Percentiles rank a stretch among this genome's conserved stretches.
Conservation (phyloP, 179 eudicot genomes). For the Silene coronaria region DNA sequence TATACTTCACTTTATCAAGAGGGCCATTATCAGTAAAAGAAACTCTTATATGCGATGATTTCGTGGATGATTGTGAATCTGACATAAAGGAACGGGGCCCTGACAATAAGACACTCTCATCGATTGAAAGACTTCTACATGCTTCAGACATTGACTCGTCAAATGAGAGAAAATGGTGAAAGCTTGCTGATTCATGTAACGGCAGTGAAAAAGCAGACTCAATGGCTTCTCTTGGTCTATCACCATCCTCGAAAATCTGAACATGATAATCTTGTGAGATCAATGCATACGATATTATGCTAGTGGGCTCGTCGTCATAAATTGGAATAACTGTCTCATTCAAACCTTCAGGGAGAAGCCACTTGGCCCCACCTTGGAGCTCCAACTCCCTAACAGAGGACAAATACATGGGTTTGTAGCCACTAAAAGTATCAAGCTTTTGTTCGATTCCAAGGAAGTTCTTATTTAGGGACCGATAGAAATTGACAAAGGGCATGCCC, state of each 20-base stretch:
- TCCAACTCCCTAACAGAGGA: slow-evolving; percentile 62
- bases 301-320: slow-evolving; percentile 94
- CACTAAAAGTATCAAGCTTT: slow-evolving; percentile 59
- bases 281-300: slow-evolving; percentile 81
- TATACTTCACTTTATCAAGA: slow-evolving; percentile 66
- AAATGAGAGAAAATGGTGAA: slow-evolving; percentile 43
- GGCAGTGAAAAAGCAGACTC: slow-evolving; percentile 54
- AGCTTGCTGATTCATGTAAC: slow-evolving; percentile 41
- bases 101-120: slow-evolving; percentile 54
- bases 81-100: slow-evolving; percentile 47
- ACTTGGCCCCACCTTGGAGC: slow-evolving; percentile 64
- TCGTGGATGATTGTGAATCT: slow-evolving; percentile 53
- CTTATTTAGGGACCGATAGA: slow-evolving; percentile 64
- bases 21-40: slow-evolving; percentile 62
- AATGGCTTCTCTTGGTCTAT: slow-evolving; percentile 46
- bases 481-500: slow-evolving; percentile 64
- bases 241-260: slow-evolving; percentile 64
- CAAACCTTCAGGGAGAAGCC: slow-evolving; percentile 68
- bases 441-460: slow-evolving; percentile 47
- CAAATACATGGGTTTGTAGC: slow-evolving; percentile 62
- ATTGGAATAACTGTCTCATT: slow-evolving; percentile 73
- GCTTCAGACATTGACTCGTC: slow-evolving; percentile 59
- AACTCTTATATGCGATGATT: slow-evolving; percentile 66
- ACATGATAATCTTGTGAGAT: slow-evolving; percentile 54
- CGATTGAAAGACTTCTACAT: slow-evolving; percentile 59